These are phyloP conservation scores for Ustilago esculenta DNA, from an alignment of 1,284 basidiomycete species.

Conservation along the genomic window DNA sequence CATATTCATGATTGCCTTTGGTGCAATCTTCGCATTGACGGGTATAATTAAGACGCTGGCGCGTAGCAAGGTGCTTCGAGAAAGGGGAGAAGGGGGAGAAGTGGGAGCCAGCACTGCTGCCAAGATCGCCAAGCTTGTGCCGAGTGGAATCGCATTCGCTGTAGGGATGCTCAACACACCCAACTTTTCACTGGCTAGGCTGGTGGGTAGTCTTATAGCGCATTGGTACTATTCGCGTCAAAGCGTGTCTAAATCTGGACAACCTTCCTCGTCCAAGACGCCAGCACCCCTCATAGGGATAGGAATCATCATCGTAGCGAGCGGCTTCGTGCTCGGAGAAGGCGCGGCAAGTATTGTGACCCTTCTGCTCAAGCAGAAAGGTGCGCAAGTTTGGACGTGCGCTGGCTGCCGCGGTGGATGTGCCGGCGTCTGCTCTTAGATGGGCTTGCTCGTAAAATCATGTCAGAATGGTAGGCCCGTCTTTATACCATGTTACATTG, in stretches of 20 bases:
- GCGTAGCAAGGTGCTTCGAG: slow-evolving; percentile 47
- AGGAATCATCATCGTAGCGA: slow-evolving; percentile 85
- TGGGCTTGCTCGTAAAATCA: not conserved
- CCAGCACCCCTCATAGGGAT: slow-evolving; percentile 70
- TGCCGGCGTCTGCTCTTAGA: slow-evolving; percentile 72
- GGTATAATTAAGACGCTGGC: slow-evolving; percentile 75
- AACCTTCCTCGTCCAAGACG: not conserved
- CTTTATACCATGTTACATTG: not conserved
- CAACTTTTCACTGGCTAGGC: slow-evolving; percentile 88
- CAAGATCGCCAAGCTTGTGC: slow-evolving; percentile 23
- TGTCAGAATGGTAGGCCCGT: not conserved
- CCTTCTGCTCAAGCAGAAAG: slow-evolving; percentile 78
- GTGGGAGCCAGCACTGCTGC: slow-evolving; percentile 20
- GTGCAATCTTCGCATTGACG: slow-evolving; percentile 70
- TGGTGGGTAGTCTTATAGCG: slow-evolving; percentile 86
- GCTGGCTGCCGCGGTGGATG: slow-evolving; percentile 82
- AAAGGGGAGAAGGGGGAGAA: slow-evolving; percentile 7
- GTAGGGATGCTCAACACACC: slow-evolving; percentile 89
- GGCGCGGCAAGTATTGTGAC: slow-evolving; percentile 84
- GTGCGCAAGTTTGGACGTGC: slow-evolving; percentile 78
- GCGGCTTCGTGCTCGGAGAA: slow-evolving; percentile 93
- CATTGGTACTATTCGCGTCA: slow-evolving; percentile 67
- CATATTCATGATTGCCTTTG: slow-evolving; percentile 80
- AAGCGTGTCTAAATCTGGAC: slow-evolving; percentile 4
- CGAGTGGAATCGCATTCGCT: slow-evolving; percentile 69